Conservation (phyloP, 345 rosid species). For the Combretum micranthum region DNA sequence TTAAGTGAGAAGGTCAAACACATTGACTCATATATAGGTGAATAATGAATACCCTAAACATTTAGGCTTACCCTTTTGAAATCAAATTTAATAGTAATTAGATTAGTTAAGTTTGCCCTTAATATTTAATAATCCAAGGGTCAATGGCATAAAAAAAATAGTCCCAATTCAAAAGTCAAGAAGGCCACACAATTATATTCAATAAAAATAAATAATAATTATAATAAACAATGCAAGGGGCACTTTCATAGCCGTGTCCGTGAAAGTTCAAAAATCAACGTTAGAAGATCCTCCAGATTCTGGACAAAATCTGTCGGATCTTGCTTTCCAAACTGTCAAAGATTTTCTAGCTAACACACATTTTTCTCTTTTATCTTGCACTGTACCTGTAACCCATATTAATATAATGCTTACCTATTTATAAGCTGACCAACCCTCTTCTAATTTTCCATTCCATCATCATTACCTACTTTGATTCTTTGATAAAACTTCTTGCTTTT, state of each 20-base stretch:
- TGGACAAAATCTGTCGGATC: conserved; percentile 50
- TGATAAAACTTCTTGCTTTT: not conserved
- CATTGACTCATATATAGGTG: too few relatives aligned
- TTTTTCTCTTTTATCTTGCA: not conserved
- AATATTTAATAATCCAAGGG: not conserved
- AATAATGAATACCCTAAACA: too few relatives aligned
- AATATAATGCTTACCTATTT: conserved; percentile 17
- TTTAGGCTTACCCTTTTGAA: too few relatives aligned
- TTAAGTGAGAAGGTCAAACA: too few relatives aligned
- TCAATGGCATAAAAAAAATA: not conserved
- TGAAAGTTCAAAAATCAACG: conserved; percentile 46
- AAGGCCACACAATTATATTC: not conserved
- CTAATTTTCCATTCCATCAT: conserved; percentile 4
- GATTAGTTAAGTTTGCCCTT: too few relatives aligned
- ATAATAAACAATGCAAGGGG: too few relatives aligned
- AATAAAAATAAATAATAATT: conserved; percentile 7
- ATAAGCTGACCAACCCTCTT: conserved; percentile 14
- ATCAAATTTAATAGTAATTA: too few relatives aligned
- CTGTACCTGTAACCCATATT: not conserved
- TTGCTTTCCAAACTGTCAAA: conserved; percentile 58
- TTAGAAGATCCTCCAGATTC: conserved; percentile 45
- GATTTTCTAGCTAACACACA: conserved; percentile 26
- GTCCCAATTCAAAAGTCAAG: conserved; percentile 1
- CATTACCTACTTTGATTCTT: conserved; percentile 2
- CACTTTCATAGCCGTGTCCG: conserved; percentile 37